Evolutionary conservation across 257 asterid genomes (phyloP), one percentile per base, ranked within the genome.

Genomic region (Eustoma russellianum): DNA sequence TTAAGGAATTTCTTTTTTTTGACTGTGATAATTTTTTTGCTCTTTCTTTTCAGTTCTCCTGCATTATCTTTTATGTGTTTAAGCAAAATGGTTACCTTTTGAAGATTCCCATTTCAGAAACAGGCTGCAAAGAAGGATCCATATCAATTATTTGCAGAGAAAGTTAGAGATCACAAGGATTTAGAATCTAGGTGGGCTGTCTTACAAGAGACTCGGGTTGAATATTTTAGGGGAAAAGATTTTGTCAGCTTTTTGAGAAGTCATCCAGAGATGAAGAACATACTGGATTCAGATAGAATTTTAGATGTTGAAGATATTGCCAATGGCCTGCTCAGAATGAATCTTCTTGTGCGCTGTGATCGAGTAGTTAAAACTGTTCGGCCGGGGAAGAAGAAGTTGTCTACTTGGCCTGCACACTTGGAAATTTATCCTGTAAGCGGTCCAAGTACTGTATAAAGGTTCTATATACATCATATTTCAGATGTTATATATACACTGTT

Each of bases 341-440:
- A 73, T 70, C 96, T 91, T 55, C 72, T 91, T 47, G 86, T 91
- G 57, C 88, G 98, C 52, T 91, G 97, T 73, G 97, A 80, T 69
- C 94, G 97, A 62, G 95, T 82, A 9, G 90, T 87, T 70, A 91
- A 91, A 74, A 91, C 81, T 77, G 79, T 91, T 66, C 89, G 98
- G 14, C 98, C 98, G 46, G 98, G 98, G 49, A 87, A 85, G 86
- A 87, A 65, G 63, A 91, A 91, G 53, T 68, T 91, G 67, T 91
- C 98, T 18, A 91, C 95, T 17, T 91, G 96, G 96, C 98, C 98
- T 46, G 98, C 98, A 2, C 97, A 91, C 72, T 69, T 91, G 63
- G 95, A 87, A 84, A 82, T 91, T 64, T 91, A 64, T 63, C 66
- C 79, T 41, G 98, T 91, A 74, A 80, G 96, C 74, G 66, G 15